Evolutionary conservation across 1,139 yeast genomes (phyloP).

Genomic region (Yamadazyma diddensiae): DNA sequence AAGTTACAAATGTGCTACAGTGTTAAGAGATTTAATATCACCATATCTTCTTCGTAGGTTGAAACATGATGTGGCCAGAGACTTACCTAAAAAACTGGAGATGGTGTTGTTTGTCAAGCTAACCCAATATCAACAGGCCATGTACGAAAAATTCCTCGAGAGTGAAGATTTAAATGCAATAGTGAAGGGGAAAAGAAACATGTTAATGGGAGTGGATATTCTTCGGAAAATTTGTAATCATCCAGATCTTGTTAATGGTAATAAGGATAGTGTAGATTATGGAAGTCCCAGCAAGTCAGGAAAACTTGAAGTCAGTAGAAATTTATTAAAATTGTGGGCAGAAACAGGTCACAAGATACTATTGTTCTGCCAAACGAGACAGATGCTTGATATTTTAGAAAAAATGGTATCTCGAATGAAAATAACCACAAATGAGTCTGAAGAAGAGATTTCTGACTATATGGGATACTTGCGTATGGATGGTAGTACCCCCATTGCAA

Average conservation of each 20-base stretch:
- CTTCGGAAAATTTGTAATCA: constrained; percentile 92
- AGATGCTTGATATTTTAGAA: constrained; percentile 88
- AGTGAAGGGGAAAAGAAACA: constrained; percentile 72
- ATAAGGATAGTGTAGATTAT: constrained; percentile 45
- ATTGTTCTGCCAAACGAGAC: constrained; percentile 86
- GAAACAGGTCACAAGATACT: constrained; percentile 74
- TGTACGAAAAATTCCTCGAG: constrained; percentile 69
- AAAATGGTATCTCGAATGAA: constrained; percentile 45
- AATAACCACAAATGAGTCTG: not conserved
- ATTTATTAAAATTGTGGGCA: constrained; percentile 74
- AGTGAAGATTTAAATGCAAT: constrained; percentile 77
- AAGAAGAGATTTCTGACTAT: constrained; percentile 10
- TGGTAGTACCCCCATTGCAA: constrained; percentile 81
- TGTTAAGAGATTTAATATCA: constrained; percentile 79
- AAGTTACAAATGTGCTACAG: constrained; percentile 94
- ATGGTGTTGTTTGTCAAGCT: constrained; percentile 89
- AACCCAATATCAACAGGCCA: constrained; percentile 69
- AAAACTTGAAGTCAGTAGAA: constrained; percentile 83
- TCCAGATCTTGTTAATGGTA: constrained; percentile 70
- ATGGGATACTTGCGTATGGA: constrained; percentile 81
- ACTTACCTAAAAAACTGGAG: constrained; percentile 88
- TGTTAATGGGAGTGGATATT: constrained; percentile 85
- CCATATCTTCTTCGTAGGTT: constrained; percentile 86
- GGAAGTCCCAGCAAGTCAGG: constrained; percentile 79
- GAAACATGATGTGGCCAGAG: constrained; percentile 95